phyloP scores from a whole-genome alignment of 2,329 filamentous ascomycete genomes.

The Hymenotorrendiella dingleyae region DNA sequence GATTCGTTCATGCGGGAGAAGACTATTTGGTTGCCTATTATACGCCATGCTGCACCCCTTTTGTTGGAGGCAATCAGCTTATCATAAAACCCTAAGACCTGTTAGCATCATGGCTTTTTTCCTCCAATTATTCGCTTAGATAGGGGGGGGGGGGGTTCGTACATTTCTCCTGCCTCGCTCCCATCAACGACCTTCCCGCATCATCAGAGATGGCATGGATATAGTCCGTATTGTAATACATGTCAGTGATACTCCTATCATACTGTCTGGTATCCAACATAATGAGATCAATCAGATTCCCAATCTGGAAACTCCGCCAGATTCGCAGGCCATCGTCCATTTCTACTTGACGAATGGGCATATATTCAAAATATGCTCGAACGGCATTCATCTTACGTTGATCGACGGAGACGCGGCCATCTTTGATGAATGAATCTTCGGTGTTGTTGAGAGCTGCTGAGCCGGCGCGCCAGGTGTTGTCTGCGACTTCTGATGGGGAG shows the following conservation, averaged over 20 bases:
- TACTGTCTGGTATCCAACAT: conserved; percentile 67
- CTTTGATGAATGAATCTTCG: conserved; percentile 56
- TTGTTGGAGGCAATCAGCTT: conserved; percentile 50
- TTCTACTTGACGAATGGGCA: conserved; percentile 48
- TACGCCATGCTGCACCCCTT: conserved; percentile 63
- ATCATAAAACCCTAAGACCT: conserved; percentile 52
- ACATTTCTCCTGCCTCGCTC: conserved; percentile 62
- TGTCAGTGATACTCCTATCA: conserved; percentile 57
- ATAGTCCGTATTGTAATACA: conserved; percentile 57
- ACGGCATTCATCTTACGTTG: conserved; percentile 70
- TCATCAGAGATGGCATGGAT: conserved; percentile 59
- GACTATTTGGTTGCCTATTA: conserved; percentile 66
- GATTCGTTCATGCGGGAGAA: conserved; percentile 50
- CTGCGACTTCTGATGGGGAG: conserved; percentile 42
- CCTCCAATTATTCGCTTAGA: neutral
- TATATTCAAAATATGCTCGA: conserved; percentile 63
- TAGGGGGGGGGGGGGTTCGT: neutral
- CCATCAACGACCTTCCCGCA: conserved; percentile 64
- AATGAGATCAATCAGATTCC: conserved; percentile 59
- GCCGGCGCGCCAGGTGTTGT: conserved; percentile 62
- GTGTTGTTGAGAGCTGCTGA: conserved; percentile 57
- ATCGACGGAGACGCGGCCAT: conserved; percentile 56
- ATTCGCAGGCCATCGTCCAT: conserved; percentile 65
- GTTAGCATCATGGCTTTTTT: neutral
- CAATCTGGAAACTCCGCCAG: conserved; percentile 62